Conservation (phyloP, 768 basidiomycete genomes). For the Russula sp. region DNA sequence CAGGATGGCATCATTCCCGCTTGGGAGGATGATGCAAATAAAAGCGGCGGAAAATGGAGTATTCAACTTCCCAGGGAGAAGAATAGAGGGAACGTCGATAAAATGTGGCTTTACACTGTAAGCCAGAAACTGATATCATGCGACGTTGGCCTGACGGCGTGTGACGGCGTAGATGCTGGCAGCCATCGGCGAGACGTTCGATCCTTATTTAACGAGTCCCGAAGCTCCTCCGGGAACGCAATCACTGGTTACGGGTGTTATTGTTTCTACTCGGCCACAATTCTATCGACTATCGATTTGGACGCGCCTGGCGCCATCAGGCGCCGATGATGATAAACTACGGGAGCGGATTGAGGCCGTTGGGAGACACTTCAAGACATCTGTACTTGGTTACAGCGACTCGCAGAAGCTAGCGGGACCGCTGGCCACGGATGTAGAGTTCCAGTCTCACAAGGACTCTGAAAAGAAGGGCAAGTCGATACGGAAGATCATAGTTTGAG, state of each 20-base stretch:
- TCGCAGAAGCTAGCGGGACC: conserved; percentile 71
- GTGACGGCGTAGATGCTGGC: conserved; percentile 78
- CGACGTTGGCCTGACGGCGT: not conserved
- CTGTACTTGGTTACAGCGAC: conserved; percentile 77
- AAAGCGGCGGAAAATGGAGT: conserved; percentile 97
- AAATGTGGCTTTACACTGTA: conserved; percentile 98
- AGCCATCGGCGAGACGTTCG: conserved; percentile 98
- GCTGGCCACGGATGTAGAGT: conserved; percentile 93
- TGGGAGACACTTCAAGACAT: conserved; percentile 87
- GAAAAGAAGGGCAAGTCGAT: conserved; percentile 87
- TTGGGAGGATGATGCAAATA: conserved; percentile 97
- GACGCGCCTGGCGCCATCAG: conserved; percentile 78
- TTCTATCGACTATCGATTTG: conserved; percentile 98
- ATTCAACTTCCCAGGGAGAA: conserved; percentile 97
- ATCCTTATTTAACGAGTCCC: conserved; percentile 62
- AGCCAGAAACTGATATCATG: conserved; percentile 21
- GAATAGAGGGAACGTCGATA: conserved; percentile 76
- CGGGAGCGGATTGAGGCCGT: conserved; percentile 79
- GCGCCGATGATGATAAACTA: conserved; percentile 47
- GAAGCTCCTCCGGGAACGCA: conserved; percentile 41
- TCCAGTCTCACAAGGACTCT: conserved; percentile 89
- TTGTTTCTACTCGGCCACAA: conserved; percentile 88
- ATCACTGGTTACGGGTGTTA: conserved; percentile 73
- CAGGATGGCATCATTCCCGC: conserved; percentile 95
- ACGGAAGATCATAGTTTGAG: conserved; percentile 71